Conservation (phyloP, 164 flowering plant genomes). For the Malania oleifera region DNA sequence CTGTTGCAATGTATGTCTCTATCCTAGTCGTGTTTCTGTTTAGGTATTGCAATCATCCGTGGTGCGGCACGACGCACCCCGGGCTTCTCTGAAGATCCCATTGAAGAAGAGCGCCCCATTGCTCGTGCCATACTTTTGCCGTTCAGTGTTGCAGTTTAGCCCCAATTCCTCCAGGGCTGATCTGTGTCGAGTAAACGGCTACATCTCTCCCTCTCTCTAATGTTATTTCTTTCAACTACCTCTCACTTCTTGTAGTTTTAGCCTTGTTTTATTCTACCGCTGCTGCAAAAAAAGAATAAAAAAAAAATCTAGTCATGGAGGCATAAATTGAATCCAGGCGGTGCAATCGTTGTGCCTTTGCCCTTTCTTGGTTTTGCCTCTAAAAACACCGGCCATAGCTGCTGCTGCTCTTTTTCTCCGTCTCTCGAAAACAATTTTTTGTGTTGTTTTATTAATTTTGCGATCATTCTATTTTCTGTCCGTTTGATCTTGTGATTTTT, state of each 20-base stretch:
- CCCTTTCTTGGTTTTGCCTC: constrained; percentile 34
- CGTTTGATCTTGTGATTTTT: too few species aligned
- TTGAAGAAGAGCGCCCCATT: constrained; percentile 71
- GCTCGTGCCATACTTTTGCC: constrained; percentile 49
- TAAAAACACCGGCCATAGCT: constrained; percentile 48
- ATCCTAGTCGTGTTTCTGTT: too few species aligned
- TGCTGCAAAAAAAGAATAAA: constrained; percentile 20
- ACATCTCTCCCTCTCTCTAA: constrained; percentile 14
- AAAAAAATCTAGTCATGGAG: constrained; percentile 76
- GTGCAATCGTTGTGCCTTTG: constrained; percentile 57
- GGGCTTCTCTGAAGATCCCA: constrained; percentile 56
- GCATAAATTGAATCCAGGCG: constrained; percentile 41
- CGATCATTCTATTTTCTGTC: too few species aligned
- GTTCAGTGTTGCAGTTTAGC: constrained; percentile 78
- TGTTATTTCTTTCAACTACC: constrained; percentile 27
- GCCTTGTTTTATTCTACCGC: constrained; percentile 18
- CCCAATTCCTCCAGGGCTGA: constrained; percentile 32
- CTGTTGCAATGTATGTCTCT: too few species aligned
- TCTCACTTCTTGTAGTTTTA: constrained; percentile 61
- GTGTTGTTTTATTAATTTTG: too few species aligned
- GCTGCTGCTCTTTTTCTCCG: not conserved
- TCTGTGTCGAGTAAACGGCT: constrained; percentile 76
- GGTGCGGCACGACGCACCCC: constrained; percentile 92
- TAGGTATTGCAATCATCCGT: too few species aligned
- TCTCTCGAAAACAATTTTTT: too few species aligned